Percentiles rank a stretch among this genome's conserved stretches.
These are phyloP conservation scores for Kokia cookei DNA, from an alignment of 441 rosid species.

Conservation along the genomic window DNA sequence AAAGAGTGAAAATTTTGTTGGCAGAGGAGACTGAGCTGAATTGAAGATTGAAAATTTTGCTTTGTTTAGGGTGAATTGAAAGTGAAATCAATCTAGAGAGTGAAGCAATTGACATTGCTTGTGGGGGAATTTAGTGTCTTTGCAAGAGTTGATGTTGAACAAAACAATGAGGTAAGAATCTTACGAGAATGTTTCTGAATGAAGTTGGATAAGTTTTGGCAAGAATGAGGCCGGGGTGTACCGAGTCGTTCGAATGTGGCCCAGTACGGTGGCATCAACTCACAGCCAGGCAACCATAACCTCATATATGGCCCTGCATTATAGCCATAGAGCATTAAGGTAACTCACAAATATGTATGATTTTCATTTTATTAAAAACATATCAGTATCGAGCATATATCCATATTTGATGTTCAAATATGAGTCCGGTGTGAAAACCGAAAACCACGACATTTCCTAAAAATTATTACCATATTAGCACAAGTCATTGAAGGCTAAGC, in stretches of 20 bases:
- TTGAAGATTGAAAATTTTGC: slow-evolving; percentile 16
- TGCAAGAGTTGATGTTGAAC: background rate
- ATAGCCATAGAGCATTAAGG: too few relatives aligned
- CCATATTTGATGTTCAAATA: too few relatives aligned
- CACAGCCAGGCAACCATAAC: background rate
- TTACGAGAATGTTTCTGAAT: background rate
- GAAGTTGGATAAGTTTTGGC: background rate
- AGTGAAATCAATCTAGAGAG: slow-evolving; percentile 16
- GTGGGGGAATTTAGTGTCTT: background rate
- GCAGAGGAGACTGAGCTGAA: slow-evolving; percentile 32
- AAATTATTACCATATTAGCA: too few relatives aligned
- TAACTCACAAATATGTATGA: too few relatives aligned
- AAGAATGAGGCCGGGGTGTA: too few relatives aligned
- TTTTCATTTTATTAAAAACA: too few relatives aligned
- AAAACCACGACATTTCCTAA: too few relatives aligned
- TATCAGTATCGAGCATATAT: too few relatives aligned
- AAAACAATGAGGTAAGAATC: background rate
- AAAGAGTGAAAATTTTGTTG: slow-evolving; percentile 30
- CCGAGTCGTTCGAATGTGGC: background rate
- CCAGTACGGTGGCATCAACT: background rate
- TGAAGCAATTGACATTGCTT: slow-evolving; percentile 13
- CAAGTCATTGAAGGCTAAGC: too few relatives aligned
- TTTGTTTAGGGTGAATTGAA: slow-evolving; percentile 13
- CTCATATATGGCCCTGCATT: background rate
- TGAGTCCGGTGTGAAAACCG: too few relatives aligned